phyloP scores from a whole-genome alignment of 192 early-diverging fungal genomes.

The Polychytrium aggregatum region DNA sequence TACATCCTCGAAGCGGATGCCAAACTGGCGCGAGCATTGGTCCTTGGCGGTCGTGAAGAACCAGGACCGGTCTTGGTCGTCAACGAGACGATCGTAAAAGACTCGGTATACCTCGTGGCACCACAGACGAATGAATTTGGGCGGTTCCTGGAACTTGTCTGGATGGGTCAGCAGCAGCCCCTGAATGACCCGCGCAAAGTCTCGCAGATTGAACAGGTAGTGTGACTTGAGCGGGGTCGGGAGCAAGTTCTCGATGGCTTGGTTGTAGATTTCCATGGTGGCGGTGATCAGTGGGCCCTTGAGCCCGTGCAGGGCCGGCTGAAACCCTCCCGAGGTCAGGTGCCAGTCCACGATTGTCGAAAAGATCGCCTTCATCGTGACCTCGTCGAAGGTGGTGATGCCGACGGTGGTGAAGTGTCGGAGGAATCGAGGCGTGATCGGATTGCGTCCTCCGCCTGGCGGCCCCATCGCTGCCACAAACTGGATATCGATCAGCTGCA shows the following conservation, averaged over 20 bases:
- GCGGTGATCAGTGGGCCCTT: slow-evolving; percentile 28
- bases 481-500: slow-evolving; percentile 48
- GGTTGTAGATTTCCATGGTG: slow-evolving; percentile 38
- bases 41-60: slow-evolving; percentile 39
- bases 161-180: slow-evolving; percentile 36
- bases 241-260: slow-evolving; percentile 38
- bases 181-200: slow-evolving; percentile 44
- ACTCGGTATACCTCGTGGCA: slow-evolving; percentile 45
- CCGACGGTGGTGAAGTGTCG: slow-evolving; percentile 45
- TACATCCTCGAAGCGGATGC: slow-evolving; percentile 30
- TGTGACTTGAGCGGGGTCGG: slow-evolving; percentile 50
- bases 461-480: slow-evolving; percentile 50
- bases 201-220: slow-evolving; percentile 48
- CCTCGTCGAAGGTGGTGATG: slow-evolving; percentile 41
- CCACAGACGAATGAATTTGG: slow-evolving; percentile 43
- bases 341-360: slow-evolving; percentile 48
- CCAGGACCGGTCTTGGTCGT: slow-evolving; percentile 41
- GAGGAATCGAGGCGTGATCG: slow-evolving; percentile 41
- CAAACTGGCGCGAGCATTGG: slow-evolving; percentile 28
- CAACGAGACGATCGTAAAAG: slow-evolving; percentile 48
- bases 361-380: slow-evolving; percentile 44
- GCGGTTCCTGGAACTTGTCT: slow-evolving; percentile 30
- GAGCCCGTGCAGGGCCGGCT: slow-evolving; percentile 13
- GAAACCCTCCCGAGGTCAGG: slow-evolving; percentile 29
- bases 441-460: slow-evolving; percentile 46